Conservation (phyloP, 1,284 basidiomycete genomes). For the Singerocomus rubriflavus region DNA sequence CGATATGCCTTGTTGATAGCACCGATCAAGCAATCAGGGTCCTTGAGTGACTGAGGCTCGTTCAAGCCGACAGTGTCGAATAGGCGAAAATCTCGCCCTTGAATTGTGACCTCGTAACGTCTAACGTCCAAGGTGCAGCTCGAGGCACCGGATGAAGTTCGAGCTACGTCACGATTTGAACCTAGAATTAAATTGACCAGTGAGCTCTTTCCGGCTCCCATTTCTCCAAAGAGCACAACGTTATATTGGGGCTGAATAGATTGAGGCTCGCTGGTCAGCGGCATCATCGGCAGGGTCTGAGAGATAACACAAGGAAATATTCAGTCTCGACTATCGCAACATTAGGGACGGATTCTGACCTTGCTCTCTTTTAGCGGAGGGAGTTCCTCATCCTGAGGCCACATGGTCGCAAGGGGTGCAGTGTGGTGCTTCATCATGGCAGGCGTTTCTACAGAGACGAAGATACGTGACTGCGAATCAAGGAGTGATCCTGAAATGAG, state of each 20-base stretch:
- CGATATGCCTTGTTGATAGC: constrained; percentile 36
- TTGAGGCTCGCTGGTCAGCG: constrained; percentile 10
- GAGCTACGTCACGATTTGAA: constrained; percentile 12
- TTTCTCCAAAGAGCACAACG: constrained; percentile 35
- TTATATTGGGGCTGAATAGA: constrained; percentile 19
- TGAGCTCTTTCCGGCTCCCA: constrained; percentile 33
- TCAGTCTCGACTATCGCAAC: constrained; percentile 4
- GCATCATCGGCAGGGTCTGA: constrained; percentile 6
- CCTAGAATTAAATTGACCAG: constrained; percentile 34
- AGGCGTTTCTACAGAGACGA: background rate
- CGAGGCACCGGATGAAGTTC: constrained; percentile 23
- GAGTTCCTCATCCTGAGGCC: constrained; percentile 1
- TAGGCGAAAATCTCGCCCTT: constrained; percentile 19
- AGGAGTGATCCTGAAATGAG: background rate
- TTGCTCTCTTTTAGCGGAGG: constrained; percentile 1
- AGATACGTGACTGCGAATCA: background rate
- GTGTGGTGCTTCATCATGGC: constrained; percentile 8
- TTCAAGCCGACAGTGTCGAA: constrained; percentile 44
- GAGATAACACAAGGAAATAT: background rate
- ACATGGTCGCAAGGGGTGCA: background rate
- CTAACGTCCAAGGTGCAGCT: constrained; percentile 31
- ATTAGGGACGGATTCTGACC: constrained; percentile 13
- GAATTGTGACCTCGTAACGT: constrained; percentile 23
- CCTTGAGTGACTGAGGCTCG: constrained; percentile 29
- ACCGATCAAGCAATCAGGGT: constrained; percentile 24